Base-by-base conservation (phyloP, 108 stramenopile species). In the Cyclotella choctawhatcheeana region DNA sequence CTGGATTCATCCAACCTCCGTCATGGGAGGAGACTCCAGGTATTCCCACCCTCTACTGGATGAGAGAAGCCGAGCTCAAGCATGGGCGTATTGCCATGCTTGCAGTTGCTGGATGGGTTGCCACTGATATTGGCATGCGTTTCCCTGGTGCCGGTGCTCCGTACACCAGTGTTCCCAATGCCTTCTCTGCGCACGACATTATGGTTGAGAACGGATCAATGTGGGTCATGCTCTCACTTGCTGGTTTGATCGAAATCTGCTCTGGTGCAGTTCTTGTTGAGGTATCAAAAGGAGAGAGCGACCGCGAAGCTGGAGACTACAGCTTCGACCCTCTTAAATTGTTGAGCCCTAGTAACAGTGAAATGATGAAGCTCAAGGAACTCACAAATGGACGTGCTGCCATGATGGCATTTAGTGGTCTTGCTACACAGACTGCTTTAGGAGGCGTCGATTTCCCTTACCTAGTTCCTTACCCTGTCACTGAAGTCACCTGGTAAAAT, bases 361-460 rank as follows among this genome's bases (percentile, higher is more conserved):
- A 90, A 52, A 62, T 59, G 65, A 91, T 92, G 88, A 87, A 95
- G 89, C 86, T 88, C 53, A 81, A 84, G 81, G 97, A 98, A 75
- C 79, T 97, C 69, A 84, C 86, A 75, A 97, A 98, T 72, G 94
- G 96, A 73, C 93, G 97, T 67, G 87, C 97, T 71, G 97, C 96
- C 34, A 98, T 98, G 97, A 77, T 97, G 71, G 97, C 97, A 48
- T 97, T 97, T 81, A 83, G 87, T 55, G 97, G 93, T 58, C 92
- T 98, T 69, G 90, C 85, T 54, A 98, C 97, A 67, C 96, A 97
- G 83, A 76, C 92, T 61, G 84, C 95, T 63, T 76, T 96, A 77
- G 90, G 93, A 34, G 89, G 85, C 52, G 79, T 80, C 52, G 79
- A 85, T 24, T 77, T 77, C 64, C 76, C 76, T 25, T 77, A 77